phyloP scores from a whole-genome alignment of 768 basidiomycete genomes.

The Pleurotus eryngii region DNA sequence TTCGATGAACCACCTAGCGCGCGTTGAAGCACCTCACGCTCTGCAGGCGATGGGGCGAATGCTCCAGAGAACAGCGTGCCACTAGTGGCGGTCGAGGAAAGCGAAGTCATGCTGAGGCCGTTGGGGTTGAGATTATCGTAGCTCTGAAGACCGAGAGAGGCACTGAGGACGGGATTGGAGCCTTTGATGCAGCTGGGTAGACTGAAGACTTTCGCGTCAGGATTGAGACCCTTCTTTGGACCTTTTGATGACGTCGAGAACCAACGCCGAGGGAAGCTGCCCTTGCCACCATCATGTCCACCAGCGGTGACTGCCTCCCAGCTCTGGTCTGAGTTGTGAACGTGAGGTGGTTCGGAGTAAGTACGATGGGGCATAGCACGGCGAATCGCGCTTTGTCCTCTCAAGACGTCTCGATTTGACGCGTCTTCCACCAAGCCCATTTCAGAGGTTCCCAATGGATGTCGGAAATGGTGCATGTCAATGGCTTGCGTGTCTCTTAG shows the following conservation, averaged over 20 bases:
- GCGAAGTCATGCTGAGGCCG: constrained; percentile 38
- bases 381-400: no score
- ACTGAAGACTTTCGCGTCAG: constrained; percentile 82
- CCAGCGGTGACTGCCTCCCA: background rate
- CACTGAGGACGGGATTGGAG: constrained; percentile 13
- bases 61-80: constrained; percentile 60
- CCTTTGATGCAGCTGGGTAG: constrained; percentile 33
- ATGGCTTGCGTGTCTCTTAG: no score
- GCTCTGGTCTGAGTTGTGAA: constrained; percentile 16
- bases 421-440: no score
- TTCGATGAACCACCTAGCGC: constrained; percentile 74
- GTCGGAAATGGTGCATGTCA: no score
- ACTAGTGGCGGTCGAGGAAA: constrained; percentile 39
- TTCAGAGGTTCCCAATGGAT: no score
- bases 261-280: constrained; percentile 17
- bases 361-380: no score
- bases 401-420: no score
- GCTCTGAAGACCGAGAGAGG: constrained; percentile 11
- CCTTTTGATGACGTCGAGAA: constrained; percentile 30
- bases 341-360: no score
- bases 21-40: constrained; percentile 80
- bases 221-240: constrained; percentile 71
- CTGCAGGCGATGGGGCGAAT: constrained; percentile 85
- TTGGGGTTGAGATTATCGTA: constrained; percentile 64
- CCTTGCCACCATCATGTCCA: background rate